phyloP scores from a whole-genome alignment of 1,139 yeast genomes.

The Kodamaea sp. region DNA sequence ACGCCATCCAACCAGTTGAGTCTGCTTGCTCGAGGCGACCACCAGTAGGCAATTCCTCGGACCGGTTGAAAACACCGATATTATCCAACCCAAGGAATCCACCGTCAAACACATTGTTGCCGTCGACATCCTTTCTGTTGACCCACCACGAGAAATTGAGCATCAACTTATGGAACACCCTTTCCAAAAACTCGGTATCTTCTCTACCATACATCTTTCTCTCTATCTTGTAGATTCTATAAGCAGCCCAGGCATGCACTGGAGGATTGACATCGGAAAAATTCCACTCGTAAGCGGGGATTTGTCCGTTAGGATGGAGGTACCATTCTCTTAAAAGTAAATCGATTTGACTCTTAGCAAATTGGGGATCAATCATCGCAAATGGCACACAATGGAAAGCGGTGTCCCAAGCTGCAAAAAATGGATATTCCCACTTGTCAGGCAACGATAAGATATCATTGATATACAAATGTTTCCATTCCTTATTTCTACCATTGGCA shows the following conservation, averaged over 20 bases:
- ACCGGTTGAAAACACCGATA: constrained; percentile 90
- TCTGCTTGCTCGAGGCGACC: constrained; percentile 93
- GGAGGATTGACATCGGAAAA: constrained; percentile 96
- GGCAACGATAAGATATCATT: constrained; percentile 91
- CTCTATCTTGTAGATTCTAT: constrained; percentile 86
- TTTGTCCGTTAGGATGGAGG: constrained; percentile 98
- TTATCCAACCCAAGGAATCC: constrained; percentile 94
- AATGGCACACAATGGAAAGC: constrained; percentile 95
- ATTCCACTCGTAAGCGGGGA: constrained; percentile 98
- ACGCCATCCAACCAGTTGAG: constrained; percentile 99
- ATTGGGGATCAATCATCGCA: constrained; percentile 93
- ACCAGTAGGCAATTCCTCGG: constrained; percentile 94
- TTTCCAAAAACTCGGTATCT: constrained; percentile 83
- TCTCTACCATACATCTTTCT: constrained; percentile 81
- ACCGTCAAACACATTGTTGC: constrained; percentile 91
- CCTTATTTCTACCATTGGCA: constrained; percentile 78
- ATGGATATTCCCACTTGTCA: constrained; percentile 96
- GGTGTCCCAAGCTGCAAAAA: constrained; percentile 97
- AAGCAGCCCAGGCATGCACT: constrained; percentile 97
- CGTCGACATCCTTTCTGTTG: constrained; percentile 85
- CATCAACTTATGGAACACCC: constrained; percentile 87
- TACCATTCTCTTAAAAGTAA: constrained; percentile 93
- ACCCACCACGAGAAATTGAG: constrained; percentile 99
- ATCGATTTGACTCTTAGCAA: constrained; percentile 89
- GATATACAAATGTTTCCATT: constrained; percentile 88